A percentile compares a stretch with the other conserved stretches of the same genome.
Evolutionary conservation across 176 grass and related monocot genomes (phyloP).

Genomic region (Secale cereale): DNA sequence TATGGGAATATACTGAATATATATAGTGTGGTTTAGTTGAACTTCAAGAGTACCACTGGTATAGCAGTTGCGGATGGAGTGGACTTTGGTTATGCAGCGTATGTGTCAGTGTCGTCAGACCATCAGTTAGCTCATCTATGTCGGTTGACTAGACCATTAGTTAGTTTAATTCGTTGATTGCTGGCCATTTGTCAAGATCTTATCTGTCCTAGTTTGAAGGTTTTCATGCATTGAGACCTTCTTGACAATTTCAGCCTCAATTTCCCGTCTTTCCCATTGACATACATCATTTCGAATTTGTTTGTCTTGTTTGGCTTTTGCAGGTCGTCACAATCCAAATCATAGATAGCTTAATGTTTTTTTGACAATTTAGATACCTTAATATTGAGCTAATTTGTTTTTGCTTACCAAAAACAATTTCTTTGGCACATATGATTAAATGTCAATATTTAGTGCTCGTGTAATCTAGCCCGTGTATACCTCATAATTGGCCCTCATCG

Average conservation of each 20-base stretch:
- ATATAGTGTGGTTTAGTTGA: background rate
- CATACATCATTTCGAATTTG: background rate
- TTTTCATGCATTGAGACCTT: background rate
- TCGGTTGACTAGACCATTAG: background rate
- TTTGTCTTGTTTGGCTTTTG: background rate
- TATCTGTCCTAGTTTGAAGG: background rate
- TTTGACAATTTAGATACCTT: too few species aligned
- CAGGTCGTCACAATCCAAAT: background rate
- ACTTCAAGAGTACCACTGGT: background rate
- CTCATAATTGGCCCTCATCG: too few species aligned
- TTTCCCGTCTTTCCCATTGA: background rate
- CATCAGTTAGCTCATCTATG: slow-evolving; percentile 15
- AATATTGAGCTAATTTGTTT: background rate
- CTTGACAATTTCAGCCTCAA: background rate
- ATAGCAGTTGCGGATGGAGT: background rate
- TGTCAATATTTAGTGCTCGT: too few species aligned
- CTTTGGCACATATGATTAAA: background rate
- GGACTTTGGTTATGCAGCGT: background rate
- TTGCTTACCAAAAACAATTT: background rate
- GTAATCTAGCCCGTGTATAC: too few species aligned
- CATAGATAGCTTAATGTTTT: too few species aligned
- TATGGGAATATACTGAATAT: background rate
- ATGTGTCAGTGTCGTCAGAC: background rate
- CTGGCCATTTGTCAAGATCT: background rate
- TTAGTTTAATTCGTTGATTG: slow-evolving; percentile 19